Evolutionary conservation across 2,329 filamentous ascomycete genomes (phyloP), one percentile per base, ranked within the genome.

Genomic region (Monilinia fructigena): DNA sequence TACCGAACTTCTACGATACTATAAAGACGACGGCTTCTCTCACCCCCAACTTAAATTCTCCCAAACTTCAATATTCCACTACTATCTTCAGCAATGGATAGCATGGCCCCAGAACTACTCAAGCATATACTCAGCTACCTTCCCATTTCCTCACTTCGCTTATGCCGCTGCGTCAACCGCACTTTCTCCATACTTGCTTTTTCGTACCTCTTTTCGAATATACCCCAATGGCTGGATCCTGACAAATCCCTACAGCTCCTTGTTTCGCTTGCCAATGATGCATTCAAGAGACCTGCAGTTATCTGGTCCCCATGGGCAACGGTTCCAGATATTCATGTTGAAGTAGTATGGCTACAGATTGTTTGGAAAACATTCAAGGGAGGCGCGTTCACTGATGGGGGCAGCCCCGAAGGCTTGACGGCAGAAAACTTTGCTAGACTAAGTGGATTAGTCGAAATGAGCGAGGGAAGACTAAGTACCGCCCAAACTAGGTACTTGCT

Each of bases 401-500:
- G 40, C 7, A 45, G 26, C 16, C 47, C 48, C 16, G 52, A 60
- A 26, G 55, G 20, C 18, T 63, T 71, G 55, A 71, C 66, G 8
- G 58, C 65, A 12, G 56, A 60, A 12, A 72, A 69, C 66, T 71
- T 72, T 54, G 71, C 68, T n/a, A 55, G 56, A 26, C 55, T 71
- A n/a, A 73, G 69, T 68, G 65, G 68, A 48, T 67, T 35, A 52
- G 67, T 63, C 40, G 70, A 72, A 1, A 71, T 73, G 66, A 67
- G 64, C 5, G 68, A 71, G 61, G 69, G 55, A 28, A 55, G 63
- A 55, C 60, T 73, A 54, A 68, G 68, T 63, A 68, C 66, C 18
- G 68, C 63, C n/a, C 72, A 73, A 66, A 70, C 70, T 68, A 66
- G 71, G 55, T 72, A 68, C 53, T 65, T 72, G 59, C 42, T 73